A percentile compares a stretch with the other conserved stretches of the same genome.
phyloP scores from a whole-genome alignment of 2,329 filamentous ascomycete species.

The Decorospora gaudefroyi region DNA sequence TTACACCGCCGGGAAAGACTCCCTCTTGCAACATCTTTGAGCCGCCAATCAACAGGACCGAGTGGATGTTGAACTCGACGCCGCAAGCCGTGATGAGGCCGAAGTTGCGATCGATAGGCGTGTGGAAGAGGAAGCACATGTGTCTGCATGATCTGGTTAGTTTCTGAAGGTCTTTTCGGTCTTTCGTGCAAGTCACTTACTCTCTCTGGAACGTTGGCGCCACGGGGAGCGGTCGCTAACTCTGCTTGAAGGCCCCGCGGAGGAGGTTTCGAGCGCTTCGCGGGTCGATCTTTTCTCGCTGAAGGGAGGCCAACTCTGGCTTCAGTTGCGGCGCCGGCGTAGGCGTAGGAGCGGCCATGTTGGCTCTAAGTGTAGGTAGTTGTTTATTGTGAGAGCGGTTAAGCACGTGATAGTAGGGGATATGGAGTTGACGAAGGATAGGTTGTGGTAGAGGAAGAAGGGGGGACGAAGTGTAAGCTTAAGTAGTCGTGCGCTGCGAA shows the following conservation, averaged over 20 bases:
- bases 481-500: too few relatives aligned
- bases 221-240: neutral
- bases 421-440: neutral
- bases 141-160: constrained; percentile 1
- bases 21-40: constrained; percentile 13
- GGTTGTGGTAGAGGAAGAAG: neutral
- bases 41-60: constrained; percentile 19
- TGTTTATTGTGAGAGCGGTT: neutral
- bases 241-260: constrained; percentile 5
- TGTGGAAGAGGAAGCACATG: constrained; percentile 3
- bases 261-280: constrained; percentile 9
- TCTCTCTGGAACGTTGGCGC: constrained; percentile 2
- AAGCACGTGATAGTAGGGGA: too few relatives aligned
- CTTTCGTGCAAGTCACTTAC: neutral
- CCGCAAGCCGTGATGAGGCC: constrained; percentile 11
- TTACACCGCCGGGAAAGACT: constrained; percentile 14
- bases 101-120: constrained; percentile 18
- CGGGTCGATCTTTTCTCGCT: constrained; percentile 1
- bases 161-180: neutral
- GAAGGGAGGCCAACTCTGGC: constrained; percentile 1
- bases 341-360: constrained; percentile 1
- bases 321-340: constrained; percentile 1
- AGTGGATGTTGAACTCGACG: constrained; percentile 18
- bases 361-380: neutral
- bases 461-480: neutral